phyloP scores from a whole-genome alignment of 78 protist species.

The Emiliania huxleyi region DNA sequence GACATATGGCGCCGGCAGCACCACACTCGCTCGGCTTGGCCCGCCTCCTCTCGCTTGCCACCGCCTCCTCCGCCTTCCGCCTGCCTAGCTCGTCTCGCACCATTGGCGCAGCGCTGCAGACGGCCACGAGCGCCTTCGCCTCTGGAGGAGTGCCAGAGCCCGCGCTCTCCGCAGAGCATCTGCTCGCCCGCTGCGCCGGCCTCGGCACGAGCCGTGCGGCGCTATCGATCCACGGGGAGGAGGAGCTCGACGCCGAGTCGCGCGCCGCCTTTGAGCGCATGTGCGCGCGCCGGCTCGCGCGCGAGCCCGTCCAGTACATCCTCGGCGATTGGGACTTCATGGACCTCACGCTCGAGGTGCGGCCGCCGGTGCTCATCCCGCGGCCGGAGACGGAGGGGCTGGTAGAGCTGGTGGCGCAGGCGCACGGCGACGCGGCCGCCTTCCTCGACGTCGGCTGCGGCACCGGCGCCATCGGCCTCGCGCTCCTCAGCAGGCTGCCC shows the following conservation, averaged over 20 bases:
- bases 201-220: background rate
- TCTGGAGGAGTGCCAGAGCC: background rate
- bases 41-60: too few species aligned
- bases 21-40: too few species aligned
- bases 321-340: background rate
- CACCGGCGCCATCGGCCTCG: slow-evolving; percentile 17
- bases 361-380: background rate
- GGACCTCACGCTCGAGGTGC: background rate
- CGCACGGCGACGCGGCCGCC: background rate
- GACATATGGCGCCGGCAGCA: too few species aligned
- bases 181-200: background rate
- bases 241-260: background rate
- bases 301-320: slow-evolving; percentile 19
- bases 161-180: background rate
- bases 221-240: too few species aligned
- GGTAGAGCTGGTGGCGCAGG: background rate
- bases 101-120: background rate
- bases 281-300: background rate
- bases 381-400: background rate
- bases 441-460: slow-evolving; percentile 27
- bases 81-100: too few species aligned
- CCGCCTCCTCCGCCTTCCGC: too few species aligned
- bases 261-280: background rate
- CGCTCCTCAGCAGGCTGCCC: background rate
- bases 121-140: background rate